These are phyloP conservation scores for Aristolochia fimbriata DNA, from an alignment of 164 flowering plant species.

Conservation along the genomic window DNA sequence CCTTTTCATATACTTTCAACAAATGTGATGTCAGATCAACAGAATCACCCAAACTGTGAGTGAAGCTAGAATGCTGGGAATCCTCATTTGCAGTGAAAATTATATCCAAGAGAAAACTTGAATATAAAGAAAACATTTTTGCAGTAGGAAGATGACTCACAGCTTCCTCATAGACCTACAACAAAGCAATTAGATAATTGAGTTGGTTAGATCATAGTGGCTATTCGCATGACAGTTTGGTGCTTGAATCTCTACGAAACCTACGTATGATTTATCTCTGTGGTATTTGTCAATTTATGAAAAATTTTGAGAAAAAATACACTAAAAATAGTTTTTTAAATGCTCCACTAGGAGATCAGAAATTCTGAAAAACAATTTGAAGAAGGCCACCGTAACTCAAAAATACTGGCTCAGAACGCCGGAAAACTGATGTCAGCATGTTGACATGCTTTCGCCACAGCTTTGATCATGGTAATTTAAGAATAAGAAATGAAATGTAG, in stretches of 20 bases:
- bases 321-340: no score
- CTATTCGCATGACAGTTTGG: neutral
- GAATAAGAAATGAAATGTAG: no score
- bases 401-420: no score
- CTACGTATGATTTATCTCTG: no score
- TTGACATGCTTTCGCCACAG: no score
- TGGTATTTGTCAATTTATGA: no score
- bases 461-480: no score
- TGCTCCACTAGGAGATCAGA: no score
- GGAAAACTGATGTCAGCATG: no score
- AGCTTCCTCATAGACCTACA: slow-evolving; percentile 33
- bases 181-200: neutral
- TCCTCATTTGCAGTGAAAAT: slow-evolving; percentile 24
- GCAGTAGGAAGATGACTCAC: slow-evolving; percentile 38
- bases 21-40: slow-evolving; percentile 32
- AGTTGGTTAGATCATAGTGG: neutral
- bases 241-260: neutral
- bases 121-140: slow-evolving; percentile 42
- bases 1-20: slow-evolving; percentile 50
- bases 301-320: no score
- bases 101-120: slow-evolving; percentile 48
- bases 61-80: slow-evolving; percentile 8
- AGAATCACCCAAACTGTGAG: slow-evolving; percentile 8
- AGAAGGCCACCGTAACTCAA: no score
- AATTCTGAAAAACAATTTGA: no score